Conservation (phyloP, 2,329 filamentous ascomycete species). For the Aureobasidium sp. region DNA sequence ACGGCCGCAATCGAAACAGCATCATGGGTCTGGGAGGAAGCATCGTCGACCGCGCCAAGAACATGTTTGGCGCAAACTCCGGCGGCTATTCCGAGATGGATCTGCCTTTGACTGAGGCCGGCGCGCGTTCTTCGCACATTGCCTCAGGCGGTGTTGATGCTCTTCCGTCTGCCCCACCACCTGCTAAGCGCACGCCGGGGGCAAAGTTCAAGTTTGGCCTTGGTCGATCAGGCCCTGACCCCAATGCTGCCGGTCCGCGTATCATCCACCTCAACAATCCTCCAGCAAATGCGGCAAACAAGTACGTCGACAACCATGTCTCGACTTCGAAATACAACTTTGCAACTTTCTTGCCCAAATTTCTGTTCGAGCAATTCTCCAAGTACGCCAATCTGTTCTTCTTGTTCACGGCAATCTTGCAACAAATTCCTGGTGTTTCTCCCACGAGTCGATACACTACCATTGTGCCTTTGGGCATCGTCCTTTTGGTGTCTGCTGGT, state of each 20-base stretch:
- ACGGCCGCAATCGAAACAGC: conserved; percentile 66
- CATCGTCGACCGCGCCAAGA: conserved; percentile 79
- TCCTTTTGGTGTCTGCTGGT: conserved; percentile 86
- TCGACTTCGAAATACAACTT: conserved; percentile 97
- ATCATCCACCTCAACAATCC: conserved; percentile 96
- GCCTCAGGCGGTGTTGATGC: conserved; percentile 32
- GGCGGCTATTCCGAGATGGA: conserved; percentile 96
- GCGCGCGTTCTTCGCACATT: conserved; percentile 39
- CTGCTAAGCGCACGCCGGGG: conserved; percentile 53
- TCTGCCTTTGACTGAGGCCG: conserved; percentile 78
- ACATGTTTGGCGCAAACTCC: conserved; percentile 78
- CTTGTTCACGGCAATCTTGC: conserved; percentile 88
- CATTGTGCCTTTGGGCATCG: conserved; percentile 84
- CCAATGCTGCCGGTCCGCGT: conserved; percentile 81
- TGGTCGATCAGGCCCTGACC: conserved; percentile 75
- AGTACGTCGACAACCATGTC: conserved; percentile 93
- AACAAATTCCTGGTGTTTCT: conserved; percentile 91
- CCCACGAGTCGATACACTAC: conserved; percentile 95
- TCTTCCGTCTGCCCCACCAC: conserved; percentile 25
- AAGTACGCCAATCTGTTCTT: conserved; percentile 99
- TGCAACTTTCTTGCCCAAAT: conserved; percentile 89
- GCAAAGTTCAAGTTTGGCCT: conserved; percentile 90
- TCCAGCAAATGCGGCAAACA: conserved; percentile 79
- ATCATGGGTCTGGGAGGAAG: conserved; percentile 78
- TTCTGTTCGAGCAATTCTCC: conserved; percentile 95